Conservation (phyloP, 2,329 filamentous ascomycete species). For the Diaporthe vexans region DNA sequence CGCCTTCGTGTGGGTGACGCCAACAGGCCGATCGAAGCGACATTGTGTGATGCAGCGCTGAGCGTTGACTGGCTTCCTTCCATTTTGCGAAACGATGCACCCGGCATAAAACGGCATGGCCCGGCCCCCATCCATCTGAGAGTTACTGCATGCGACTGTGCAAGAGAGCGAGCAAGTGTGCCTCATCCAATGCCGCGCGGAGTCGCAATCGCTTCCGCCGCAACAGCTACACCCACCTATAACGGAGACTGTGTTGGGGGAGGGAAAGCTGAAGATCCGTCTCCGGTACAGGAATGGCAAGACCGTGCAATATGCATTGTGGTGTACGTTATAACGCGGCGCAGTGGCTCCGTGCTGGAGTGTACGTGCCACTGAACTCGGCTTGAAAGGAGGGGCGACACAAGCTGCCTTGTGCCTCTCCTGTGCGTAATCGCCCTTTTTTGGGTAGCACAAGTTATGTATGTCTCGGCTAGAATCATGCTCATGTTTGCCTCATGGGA, state of each 20-base stretch:
- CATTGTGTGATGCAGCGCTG: slow-evolving; percentile 15
- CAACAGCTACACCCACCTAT: slow-evolving; percentile 25
- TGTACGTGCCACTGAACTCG: slow-evolving; percentile 31
- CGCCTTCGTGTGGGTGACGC: neutral
- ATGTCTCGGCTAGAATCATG: slow-evolving; percentile 42
- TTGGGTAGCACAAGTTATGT: slow-evolving; percentile 36
- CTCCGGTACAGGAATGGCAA: slow-evolving; percentile 32
- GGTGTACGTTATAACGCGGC: slow-evolving; percentile 31
- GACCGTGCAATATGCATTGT: slow-evolving; percentile 9
- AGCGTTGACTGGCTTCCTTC: slow-evolving; percentile 4
- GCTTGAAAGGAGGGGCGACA: slow-evolving; percentile 37
- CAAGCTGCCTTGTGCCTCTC: slow-evolving; percentile 39
- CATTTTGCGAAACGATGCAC: slow-evolving; percentile 12
- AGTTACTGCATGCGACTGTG: slow-evolving; percentile 11
- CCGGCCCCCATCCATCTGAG: slow-evolving; percentile 7
- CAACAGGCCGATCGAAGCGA: neutral
- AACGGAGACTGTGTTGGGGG: slow-evolving; percentile 19
- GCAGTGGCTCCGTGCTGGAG: slow-evolving; percentile 24
- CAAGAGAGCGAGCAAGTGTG: slow-evolving; percentile 8
- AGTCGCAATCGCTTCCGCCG: slow-evolving; percentile 24
- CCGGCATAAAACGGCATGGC: slow-evolving; percentile 23
- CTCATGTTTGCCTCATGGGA: slow-evolving; percentile 38
- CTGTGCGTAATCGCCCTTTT: slow-evolving; percentile 40
- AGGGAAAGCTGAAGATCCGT: slow-evolving; percentile 17
- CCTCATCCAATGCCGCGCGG: slow-evolving; percentile 30